phyloP scores from a whole-genome alignment of 177 flowering plant genomes.

The Vitis hybrid region DNA sequence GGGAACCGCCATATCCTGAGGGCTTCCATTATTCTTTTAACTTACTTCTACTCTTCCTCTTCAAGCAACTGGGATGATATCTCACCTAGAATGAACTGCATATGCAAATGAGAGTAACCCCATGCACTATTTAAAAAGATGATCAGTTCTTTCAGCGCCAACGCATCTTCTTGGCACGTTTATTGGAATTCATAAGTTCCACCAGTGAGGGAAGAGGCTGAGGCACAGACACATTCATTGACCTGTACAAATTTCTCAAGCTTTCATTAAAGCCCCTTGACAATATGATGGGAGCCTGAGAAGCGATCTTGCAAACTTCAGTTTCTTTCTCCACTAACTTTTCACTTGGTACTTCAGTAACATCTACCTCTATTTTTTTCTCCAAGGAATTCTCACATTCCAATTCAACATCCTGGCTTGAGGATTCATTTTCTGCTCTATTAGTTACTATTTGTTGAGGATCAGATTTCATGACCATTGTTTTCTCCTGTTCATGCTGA shows the following conservation, averaged over 20 bases:
- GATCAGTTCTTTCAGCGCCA: neutral
- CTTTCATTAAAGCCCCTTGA: slow-evolving; percentile 37
- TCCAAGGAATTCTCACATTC: slow-evolving; percentile 1
- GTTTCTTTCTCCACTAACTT: slow-evolving; percentile 15
- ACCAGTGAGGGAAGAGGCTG: slow-evolving; percentile 75
- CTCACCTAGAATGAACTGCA: neutral
- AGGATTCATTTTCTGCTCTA: slow-evolving; percentile 1
- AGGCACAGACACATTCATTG: slow-evolving; percentile 84
- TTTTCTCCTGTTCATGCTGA: slow-evolving; percentile 15
- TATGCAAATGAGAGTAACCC: neutral
- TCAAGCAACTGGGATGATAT: neutral
- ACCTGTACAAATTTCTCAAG: slow-evolving; percentile 68
- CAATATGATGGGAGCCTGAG: slow-evolving; percentile 19
- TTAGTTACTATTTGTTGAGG: neutral
- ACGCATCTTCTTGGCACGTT: slow-evolving; percentile 41
- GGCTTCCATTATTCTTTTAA: neutral
- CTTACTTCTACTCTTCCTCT: neutral
- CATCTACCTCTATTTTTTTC: neutral
- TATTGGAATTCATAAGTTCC: slow-evolving; percentile 52
- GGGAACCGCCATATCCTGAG: neutral
- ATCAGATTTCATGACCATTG: neutral
- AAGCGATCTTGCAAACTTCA: slow-evolving; percentile 13
- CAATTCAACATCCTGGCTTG: slow-evolving; percentile 2
- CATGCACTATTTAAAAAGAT: neutral
- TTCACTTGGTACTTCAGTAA: slow-evolving; percentile 17